Percentiles rank a stretch among this genome's conserved stretches.
These are phyloP conservation scores for Hymenotorrendiella dingleyae DNA, from an alignment of 2,329 filamentous ascomycete species.

Conservation along the genomic window DNA sequence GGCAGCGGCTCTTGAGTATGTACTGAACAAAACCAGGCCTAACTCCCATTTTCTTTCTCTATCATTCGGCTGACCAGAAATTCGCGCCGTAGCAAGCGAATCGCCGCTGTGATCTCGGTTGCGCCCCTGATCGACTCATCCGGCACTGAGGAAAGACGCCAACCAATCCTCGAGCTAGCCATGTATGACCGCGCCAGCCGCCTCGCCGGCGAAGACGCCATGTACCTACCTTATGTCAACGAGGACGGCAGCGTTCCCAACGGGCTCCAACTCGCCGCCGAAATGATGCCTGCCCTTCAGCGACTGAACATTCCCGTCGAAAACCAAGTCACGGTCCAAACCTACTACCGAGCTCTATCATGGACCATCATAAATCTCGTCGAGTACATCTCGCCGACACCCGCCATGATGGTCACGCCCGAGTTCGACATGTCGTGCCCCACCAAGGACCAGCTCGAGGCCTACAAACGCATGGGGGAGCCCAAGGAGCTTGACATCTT, in stretches of 20 bases:
- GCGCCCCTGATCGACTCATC: slow-evolving; percentile 15
- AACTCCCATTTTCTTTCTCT: no score
- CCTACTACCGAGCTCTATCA: background rate
- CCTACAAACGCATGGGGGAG: background rate
- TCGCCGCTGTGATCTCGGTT: slow-evolving; percentile 31
- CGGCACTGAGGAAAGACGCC: background rate
- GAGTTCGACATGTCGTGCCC: background rate
- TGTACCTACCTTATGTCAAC: slow-evolving; percentile 28
- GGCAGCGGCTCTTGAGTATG: slow-evolving; percentile 35
- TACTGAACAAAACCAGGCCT: no score
- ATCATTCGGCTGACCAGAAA: no score
- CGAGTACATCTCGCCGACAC: background rate
- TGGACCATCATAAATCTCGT: background rate
- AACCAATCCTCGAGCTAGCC: slow-evolving; percentile 27
- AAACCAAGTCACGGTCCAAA: background rate
- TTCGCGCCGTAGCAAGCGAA: no score
- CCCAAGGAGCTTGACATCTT: background rate
- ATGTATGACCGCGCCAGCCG: slow-evolving; percentile 36
- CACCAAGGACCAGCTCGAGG: background rate
- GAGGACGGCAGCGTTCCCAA: background rate
- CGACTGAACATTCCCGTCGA: background rate
- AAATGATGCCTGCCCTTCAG: background rate
- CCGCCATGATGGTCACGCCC: background rate
- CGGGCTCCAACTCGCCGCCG: background rate
- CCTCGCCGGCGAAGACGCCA: slow-evolving; percentile 33